These are phyloP conservation scores for Globisporangium recalcitrans DNA, from an alignment of 352 stramenopile species.

Conservation along the genomic window DNA sequence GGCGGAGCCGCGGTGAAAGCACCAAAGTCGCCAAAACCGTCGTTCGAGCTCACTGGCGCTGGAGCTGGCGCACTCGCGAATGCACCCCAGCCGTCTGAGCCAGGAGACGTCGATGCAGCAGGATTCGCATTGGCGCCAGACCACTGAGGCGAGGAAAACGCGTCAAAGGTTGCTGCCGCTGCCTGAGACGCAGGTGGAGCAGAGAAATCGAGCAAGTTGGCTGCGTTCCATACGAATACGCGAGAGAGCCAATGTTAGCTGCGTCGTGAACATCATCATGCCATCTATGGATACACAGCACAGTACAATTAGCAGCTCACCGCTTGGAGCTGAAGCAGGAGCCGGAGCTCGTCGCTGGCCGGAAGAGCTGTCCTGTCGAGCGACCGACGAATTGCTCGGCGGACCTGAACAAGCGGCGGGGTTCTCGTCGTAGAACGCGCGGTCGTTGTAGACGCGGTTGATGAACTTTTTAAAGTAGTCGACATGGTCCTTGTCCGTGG, in stretches of 20 bases:
- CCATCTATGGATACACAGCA: background rate
- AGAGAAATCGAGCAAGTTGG: conserved; percentile 58
- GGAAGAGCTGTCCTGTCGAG: conserved; percentile 10
- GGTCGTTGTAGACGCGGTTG: conserved; percentile 80
- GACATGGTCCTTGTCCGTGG: conserved; percentile 64
- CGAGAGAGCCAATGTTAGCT: background rate
- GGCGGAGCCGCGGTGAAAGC: conserved; percentile 29
- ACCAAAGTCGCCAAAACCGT: conserved; percentile 44
- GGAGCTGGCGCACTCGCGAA: conserved; percentile 29
- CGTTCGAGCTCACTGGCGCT: conserved; percentile 17
- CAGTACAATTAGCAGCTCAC: background rate
- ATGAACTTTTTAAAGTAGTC: conserved; percentile 87
- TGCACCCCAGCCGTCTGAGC: conserved; percentile 19
- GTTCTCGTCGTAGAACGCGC: conserved; percentile 65
- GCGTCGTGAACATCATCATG: background rate
- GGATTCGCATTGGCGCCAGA: conserved; percentile 11
- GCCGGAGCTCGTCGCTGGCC: conserved; percentile 8
- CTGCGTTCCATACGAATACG: conserved; percentile 1
- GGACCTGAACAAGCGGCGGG: conserved; percentile 2
- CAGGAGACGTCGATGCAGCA: conserved; percentile 14
- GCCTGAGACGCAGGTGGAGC: conserved; percentile 22
- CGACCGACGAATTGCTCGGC: background rate
- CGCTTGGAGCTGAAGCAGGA: background rate
- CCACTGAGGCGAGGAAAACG: conserved; percentile 23
- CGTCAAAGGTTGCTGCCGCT: conserved; percentile 30